Evolutionary conservation across 495 filamentous ascomycete species (phyloP).

Genomic region (Aspergillus indologenus): DNA sequence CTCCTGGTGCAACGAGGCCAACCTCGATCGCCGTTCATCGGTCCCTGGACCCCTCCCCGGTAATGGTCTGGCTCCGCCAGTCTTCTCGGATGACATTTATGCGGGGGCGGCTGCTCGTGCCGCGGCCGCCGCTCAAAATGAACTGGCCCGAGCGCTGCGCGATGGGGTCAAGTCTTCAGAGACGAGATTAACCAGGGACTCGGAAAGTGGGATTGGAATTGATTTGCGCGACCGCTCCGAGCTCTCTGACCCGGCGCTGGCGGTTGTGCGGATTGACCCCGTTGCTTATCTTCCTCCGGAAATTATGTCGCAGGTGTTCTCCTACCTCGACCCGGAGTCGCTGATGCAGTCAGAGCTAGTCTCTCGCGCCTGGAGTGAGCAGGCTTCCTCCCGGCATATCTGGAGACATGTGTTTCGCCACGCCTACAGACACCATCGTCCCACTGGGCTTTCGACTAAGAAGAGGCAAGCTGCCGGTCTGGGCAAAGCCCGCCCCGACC

Average conservation of each 20-base stretch:
- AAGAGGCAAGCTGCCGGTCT: conserved; percentile 45
- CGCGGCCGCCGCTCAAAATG: conserved; percentile 66
- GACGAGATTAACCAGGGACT: conserved; percentile 48
- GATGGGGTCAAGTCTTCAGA: conserved; percentile 34
- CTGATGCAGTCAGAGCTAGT: conserved; percentile 62
- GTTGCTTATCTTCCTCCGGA: conserved; percentile 65
- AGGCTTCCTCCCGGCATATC: conserved; percentile 62
- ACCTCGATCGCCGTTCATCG: conserved; percentile 39
- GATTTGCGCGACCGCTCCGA: conserved; percentile 54
- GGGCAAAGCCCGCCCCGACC: conserved; percentile 48
- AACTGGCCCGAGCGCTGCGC: conserved; percentile 46
- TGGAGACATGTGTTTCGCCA: conserved; percentile 77
- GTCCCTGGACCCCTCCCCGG: conserved; percentile 38
- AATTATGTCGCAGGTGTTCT: conserved; percentile 68
- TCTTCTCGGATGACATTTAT: conserved; percentile 39
- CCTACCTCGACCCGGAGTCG: conserved; percentile 64
- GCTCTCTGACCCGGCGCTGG: conserved; percentile 41
- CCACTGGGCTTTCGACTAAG: conserved; percentile 44
- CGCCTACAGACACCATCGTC: conserved; percentile 50
- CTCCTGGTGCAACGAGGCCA: conserved; percentile 12
- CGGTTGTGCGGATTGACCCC: conserved; percentile 57
- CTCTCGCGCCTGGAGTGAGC: conserved; percentile 58
- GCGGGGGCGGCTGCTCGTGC: conserved; percentile 70
- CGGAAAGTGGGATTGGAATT: conserved; percentile 79
- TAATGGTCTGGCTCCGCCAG: conserved; percentile 37